These are phyloP conservation scores for Phlegmacium glaucopus DNA, from an alignment of 768 basidiomycete species.

Conservation along the genomic window DNA sequence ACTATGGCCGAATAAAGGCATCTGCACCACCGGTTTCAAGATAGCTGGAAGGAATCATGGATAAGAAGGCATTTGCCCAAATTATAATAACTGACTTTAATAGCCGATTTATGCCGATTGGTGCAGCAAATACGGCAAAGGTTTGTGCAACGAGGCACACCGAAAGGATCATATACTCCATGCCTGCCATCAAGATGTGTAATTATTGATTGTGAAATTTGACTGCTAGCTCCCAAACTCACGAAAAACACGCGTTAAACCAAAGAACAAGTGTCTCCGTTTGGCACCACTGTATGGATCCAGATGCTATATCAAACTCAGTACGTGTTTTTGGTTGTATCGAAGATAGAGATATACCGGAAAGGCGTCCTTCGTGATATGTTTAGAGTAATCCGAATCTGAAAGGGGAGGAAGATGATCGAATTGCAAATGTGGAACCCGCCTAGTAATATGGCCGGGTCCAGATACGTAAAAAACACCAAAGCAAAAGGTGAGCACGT, in stretches of 20 bases:
- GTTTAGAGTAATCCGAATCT: constrained; percentile 44
- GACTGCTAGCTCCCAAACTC: too few relatives aligned
- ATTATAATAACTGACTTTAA: too few relatives aligned
- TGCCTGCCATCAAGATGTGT: too few relatives aligned
- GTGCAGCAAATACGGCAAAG: too few relatives aligned
- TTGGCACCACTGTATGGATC: constrained; percentile 39
- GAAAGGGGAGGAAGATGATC: constrained; percentile 31
- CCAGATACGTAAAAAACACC: not conserved
- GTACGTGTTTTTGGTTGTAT: constrained; percentile 8
- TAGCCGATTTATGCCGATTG: too few relatives aligned
- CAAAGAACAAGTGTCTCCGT: too few relatives aligned
- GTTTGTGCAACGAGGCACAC: too few relatives aligned
- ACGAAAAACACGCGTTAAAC: too few relatives aligned
- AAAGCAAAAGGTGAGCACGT: constrained; percentile 34
- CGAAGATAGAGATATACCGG: constrained; percentile 24
- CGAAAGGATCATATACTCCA: too few relatives aligned
- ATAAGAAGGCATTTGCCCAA: too few relatives aligned
- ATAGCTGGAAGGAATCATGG: constrained; percentile 55
- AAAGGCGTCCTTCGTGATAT: constrained; percentile 21
- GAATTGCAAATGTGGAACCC: constrained; percentile 30
- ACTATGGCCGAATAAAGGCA: constrained; percentile 38
- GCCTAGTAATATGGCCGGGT: constrained; percentile 40
- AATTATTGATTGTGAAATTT: too few relatives aligned
- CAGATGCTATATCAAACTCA: constrained; percentile 21
- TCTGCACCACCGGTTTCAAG: constrained; percentile 49